phyloP scores from a whole-genome alignment of 139 green algal species.

The Coelastrella sp. region DNA sequence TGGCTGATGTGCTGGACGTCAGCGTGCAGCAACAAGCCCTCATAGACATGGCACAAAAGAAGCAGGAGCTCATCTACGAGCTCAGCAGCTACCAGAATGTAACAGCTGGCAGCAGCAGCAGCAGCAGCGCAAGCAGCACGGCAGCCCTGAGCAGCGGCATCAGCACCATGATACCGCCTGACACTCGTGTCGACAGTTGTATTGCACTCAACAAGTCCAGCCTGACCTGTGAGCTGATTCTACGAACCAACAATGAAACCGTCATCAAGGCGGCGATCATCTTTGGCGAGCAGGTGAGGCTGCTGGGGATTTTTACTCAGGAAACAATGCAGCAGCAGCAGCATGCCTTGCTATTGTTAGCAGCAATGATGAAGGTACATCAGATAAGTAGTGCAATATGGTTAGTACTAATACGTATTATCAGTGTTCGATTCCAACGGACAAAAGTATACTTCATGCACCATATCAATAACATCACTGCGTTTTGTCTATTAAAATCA shows the following conservation, averaged over 20 bases:
- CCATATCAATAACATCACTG: no score
- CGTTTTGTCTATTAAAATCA: no score
- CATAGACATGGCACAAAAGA: slow-evolving; percentile 68
- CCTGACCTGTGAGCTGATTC: slow-evolving; percentile 31
- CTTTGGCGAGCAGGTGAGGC: slow-evolving; percentile 76
- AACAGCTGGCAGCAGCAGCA: background rate
- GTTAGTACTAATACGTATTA: no score
- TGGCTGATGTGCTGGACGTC: slow-evolving; percentile 47
- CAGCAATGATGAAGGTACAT: background rate
- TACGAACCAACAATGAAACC: slow-evolving; percentile 67
- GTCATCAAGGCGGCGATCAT: slow-evolving; percentile 70
- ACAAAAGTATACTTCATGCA: no score
- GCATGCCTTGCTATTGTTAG: background rate
- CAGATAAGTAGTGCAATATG: no score
- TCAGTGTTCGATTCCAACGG: no score
- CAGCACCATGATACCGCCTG: slow-evolving; percentile 55
- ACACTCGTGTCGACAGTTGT: slow-evolving; percentile 61
- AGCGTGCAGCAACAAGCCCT: slow-evolving; percentile 62
- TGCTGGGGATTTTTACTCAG: background rate
- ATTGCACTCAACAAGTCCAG: slow-evolving; percentile 61
- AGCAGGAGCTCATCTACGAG: slow-evolving; percentile 75
- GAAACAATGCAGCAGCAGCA: background rate
- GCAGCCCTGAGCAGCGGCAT: background rate
- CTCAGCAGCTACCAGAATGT: slow-evolving; percentile 59
- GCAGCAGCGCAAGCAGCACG: background rate